Conservation (phyloP, 768 basidiomycete genomes). For the Hemileccinum impolitum region DNA sequence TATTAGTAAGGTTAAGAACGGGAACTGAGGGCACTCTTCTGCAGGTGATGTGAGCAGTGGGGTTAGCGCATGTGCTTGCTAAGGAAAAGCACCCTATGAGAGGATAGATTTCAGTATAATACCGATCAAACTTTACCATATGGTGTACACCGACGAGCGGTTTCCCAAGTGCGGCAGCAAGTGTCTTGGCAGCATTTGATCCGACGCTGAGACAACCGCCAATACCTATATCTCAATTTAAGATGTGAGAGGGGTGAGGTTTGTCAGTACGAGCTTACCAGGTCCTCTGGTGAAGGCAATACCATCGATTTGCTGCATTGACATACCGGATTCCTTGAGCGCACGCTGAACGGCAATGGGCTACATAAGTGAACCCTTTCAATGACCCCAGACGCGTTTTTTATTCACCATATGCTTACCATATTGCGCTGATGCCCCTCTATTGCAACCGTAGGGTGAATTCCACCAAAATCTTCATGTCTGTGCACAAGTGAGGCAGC, state of each 20-base stretch:
- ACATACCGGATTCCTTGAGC: constrained; percentile 59
- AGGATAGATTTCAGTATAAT: neutral
- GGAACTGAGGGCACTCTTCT: constrained; percentile 54
- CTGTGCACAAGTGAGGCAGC: constrained; percentile 5
- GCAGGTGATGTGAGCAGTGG: constrained; percentile 60
- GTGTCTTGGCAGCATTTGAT: constrained; percentile 77
- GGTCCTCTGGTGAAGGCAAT: constrained; percentile 91
- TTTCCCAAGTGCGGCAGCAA: constrained; percentile 74
- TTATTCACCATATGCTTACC: constrained; percentile 36
- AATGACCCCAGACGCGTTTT: neutral
- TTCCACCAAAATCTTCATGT: constrained; percentile 51
- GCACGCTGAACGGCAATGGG: constrained; percentile 71
- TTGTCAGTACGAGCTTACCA: constrained; percentile 38
- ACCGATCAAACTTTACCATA: constrained; percentile 57
- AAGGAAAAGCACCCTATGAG: neutral
- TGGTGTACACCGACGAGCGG: constrained; percentile 92
- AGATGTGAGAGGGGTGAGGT: neutral
- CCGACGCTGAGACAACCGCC: constrained; percentile 77
- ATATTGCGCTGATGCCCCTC: constrained; percentile 77
- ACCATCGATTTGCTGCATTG: constrained; percentile 68
- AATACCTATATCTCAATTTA: constrained; percentile 48
- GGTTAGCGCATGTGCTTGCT: constrained; percentile 95
- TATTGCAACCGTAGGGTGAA: constrained; percentile 76
- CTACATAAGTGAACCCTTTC: constrained; percentile 34
- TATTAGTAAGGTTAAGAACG: constrained; percentile 84